These are phyloP conservation scores for Schizochytrium sp. DNA, from an alignment of 108 stramenopile genomes.

Conservation along the genomic window DNA sequence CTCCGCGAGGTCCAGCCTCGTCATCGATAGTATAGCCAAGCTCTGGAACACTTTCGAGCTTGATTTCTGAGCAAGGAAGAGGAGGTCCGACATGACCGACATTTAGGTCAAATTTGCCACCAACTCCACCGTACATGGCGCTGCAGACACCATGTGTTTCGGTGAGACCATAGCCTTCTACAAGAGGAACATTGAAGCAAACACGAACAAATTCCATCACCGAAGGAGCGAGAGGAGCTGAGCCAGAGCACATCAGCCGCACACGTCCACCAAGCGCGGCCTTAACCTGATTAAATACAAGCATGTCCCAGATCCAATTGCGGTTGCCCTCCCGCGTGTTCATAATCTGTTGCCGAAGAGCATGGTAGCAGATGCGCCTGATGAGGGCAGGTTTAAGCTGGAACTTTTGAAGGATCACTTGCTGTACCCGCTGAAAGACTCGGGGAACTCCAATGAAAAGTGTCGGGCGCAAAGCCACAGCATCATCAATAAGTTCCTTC, in stretches of 20 bases:
- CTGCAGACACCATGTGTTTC: constrained; percentile 19
- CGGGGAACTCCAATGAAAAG: constrained; percentile 90
- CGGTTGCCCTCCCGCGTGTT: constrained; percentile 70
- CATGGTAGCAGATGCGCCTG: constrained; percentile 9
- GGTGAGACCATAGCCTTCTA: constrained; percentile 41
- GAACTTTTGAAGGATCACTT: constrained; percentile 64
- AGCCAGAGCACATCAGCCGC: constrained; percentile 67
- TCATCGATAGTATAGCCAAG: constrained; percentile 36
- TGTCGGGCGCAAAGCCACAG: constrained; percentile 89
- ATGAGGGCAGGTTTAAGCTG: constrained; percentile 29
- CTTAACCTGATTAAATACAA: constrained; percentile 93
- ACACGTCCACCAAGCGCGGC: constrained; percentile 89
- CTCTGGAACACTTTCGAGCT: constrained; percentile 48
- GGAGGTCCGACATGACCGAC: constrained; percentile 50
- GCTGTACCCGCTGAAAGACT: constrained; percentile 91
- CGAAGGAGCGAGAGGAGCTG: constrained; percentile 18
- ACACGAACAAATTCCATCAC: constrained; percentile 36
- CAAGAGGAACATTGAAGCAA: constrained; percentile 38
- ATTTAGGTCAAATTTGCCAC: not conserved
- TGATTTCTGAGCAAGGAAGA: constrained; percentile 46
- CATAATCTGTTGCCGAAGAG: not conserved
- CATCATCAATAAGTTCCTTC: constrained; percentile 83
- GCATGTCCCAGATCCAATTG: constrained; percentile 88
- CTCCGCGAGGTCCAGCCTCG: constrained; percentile 70
- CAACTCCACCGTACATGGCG: constrained; percentile 50